Conservation (phyloP, 495 filamentous ascomycete genomes). For the Schizothecium vesticola region DNA sequence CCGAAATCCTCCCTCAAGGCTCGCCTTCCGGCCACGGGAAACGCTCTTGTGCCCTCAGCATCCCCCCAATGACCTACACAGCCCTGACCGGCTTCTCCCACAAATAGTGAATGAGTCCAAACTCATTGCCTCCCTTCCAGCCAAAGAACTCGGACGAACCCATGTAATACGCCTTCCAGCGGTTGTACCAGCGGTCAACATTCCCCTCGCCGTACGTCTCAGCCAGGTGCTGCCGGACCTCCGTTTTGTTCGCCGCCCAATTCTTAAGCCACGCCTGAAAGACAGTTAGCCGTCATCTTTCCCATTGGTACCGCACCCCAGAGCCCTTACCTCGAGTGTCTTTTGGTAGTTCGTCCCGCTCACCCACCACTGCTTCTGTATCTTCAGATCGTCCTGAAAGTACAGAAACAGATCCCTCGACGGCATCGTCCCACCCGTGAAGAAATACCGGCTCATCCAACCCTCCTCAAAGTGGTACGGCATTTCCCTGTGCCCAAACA, state of each 20-base stretch:
- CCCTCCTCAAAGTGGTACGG: constrained; percentile 63
- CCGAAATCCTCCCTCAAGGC: neutral
- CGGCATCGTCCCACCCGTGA: constrained; percentile 65
- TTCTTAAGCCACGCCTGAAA: constrained; percentile 54
- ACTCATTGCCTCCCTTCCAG: constrained; percentile 55
- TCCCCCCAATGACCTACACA: neutral
- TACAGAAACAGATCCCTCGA: constrained; percentile 59
- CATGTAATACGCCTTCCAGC: constrained; percentile 67
- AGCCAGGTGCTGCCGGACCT: constrained; percentile 54
- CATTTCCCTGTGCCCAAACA: constrained; percentile 54
- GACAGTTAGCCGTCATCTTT: constrained; percentile 12
- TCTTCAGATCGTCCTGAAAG: constrained; percentile 56
- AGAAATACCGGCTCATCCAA: constrained; percentile 69
- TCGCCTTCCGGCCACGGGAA: neutral
- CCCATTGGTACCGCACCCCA: neutral
- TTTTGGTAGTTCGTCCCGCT: constrained; percentile 58
- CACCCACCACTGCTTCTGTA: constrained; percentile 61
- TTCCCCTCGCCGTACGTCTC: constrained; percentile 56
- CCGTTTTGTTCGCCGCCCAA: constrained; percentile 46
- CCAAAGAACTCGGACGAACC: constrained; percentile 62
- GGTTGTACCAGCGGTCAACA: constrained; percentile 53
- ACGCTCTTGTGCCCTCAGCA: neutral
- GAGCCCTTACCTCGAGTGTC: constrained; percentile 53
- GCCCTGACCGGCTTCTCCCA: constrained; percentile 45
- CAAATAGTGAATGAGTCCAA: constrained; percentile 58